A percentile compares a stretch with the other conserved stretches of the same genome.
These are phyloP conservation scores for Fusarium stilboides DNA, from an alignment of 2,329 filamentous ascomycete species.

Conservation along the genomic window DNA sequence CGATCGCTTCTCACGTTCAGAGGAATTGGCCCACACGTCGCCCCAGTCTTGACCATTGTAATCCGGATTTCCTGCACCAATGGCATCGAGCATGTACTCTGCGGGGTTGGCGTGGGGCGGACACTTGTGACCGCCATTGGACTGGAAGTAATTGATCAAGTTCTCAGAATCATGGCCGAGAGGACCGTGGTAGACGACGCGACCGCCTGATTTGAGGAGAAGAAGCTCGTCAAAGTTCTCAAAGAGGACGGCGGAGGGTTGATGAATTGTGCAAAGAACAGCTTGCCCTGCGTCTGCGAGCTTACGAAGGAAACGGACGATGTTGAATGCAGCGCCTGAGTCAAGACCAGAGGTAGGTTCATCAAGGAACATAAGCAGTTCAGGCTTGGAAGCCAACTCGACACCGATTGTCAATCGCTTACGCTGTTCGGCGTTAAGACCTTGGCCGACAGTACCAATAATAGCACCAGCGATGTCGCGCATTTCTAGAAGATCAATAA, in stretches of 20 bases:
- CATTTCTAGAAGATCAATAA: slow-evolving; percentile 80
- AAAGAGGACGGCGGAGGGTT: slow-evolving; percentile 70
- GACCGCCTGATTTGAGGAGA: slow-evolving; percentile 67
- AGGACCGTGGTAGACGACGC: slow-evolving; percentile 68
- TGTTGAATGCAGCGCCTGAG: slow-evolving; percentile 72
- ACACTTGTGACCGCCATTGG: slow-evolving; percentile 64
- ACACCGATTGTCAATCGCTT: slow-evolving; percentile 71
- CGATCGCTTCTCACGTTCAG: slow-evolving; percentile 62
- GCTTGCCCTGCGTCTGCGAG: slow-evolving; percentile 73
- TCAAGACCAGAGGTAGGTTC: slow-evolving; percentile 74
- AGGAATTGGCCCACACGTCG: slow-evolving; percentile 71
- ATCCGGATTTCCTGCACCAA: slow-evolving; percentile 75
- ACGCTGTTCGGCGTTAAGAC: slow-evolving; percentile 72
- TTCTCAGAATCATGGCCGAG: slow-evolving; percentile 65
- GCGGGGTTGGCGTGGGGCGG: slow-evolving; percentile 66
- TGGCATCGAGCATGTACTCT: slow-evolving; percentile 69
- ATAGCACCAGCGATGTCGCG: slow-evolving; percentile 75
- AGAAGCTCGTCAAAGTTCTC: slow-evolving; percentile 71
- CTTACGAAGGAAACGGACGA: slow-evolving; percentile 73
- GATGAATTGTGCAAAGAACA: slow-evolving; percentile 73
- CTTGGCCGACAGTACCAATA: slow-evolving; percentile 72
- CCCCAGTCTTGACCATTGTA: slow-evolving; percentile 74
- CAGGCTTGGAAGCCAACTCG: slow-evolving; percentile 70
- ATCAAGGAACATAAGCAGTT: slow-evolving; percentile 76
- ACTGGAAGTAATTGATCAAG: slow-evolving; percentile 67